Percentiles rank a stretch among this genome's conserved stretches.
phyloP scores from a whole-genome alignment of 306 rosid genomes.

The Datisca glomerata region DNA sequence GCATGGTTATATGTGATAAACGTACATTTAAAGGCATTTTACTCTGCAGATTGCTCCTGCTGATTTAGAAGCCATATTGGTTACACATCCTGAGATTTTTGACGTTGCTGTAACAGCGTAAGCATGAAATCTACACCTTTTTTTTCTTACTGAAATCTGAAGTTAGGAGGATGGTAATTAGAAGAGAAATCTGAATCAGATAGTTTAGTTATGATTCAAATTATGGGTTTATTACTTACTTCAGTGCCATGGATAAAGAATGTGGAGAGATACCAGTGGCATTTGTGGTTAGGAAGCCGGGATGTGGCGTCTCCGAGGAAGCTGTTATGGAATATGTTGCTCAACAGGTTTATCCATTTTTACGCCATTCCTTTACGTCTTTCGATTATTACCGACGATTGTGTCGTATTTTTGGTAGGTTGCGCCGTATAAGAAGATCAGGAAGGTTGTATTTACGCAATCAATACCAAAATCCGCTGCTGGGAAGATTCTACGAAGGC shows the following conservation, averaged over 20 bases:
- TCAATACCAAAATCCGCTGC: slow-evolving; percentile 68
- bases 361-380: not conserved
- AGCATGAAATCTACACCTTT: slow-evolving; percentile 5
- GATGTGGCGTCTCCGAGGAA: slow-evolving; percentile 35
- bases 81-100: slow-evolving; percentile 30
- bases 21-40: not conserved
- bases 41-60: slow-evolving; percentile 34
- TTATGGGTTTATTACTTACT: too few relatives aligned
- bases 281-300: slow-evolving; percentile 53
- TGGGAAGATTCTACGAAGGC: slow-evolving; percentile 71
- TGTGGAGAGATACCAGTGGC: slow-evolving; percentile 79
- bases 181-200: too few relatives aligned
- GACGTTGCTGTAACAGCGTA: slow-evolving; percentile 34
- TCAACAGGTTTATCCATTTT: slow-evolving; percentile 27
- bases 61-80: slow-evolving; percentile 38
- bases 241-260: slow-evolving; percentile 48
- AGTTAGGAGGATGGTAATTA: too few relatives aligned
- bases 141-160: too few relatives aligned
- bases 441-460: slow-evolving; percentile 58
- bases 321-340: slow-evolving; percentile 53
- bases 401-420: slow-evolving; percentile 31
- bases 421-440: slow-evolving; percentile 66
- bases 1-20: not conserved
- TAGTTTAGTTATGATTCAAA: too few relatives aligned
- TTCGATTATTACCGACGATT: not conserved